phyloP scores from a whole-genome alignment of 2,329 filamentous ascomycete genomes.

The Gaeumannomyces tritici region DNA sequence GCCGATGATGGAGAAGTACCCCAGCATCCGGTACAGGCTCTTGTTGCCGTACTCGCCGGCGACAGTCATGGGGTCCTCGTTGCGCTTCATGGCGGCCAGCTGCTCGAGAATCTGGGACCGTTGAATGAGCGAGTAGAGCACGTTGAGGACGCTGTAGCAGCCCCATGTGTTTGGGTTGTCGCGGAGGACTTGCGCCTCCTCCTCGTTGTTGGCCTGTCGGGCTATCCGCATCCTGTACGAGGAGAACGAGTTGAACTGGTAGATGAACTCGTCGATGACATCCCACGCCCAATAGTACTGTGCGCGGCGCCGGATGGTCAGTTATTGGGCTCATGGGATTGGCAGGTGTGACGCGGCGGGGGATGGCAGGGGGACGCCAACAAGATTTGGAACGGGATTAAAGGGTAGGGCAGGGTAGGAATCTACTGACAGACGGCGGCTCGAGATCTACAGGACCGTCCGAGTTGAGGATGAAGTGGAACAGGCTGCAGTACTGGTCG shows the following conservation, averaged over 20 bases:
- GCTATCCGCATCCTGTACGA: slow-evolving; percentile 91
- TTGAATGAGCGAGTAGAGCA: slow-evolving; percentile 98
- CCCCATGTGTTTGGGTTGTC: slow-evolving; percentile 99
- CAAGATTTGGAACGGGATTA: not conserved
- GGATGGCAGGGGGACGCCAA: not conserved
- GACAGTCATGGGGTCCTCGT: slow-evolving; percentile 78
- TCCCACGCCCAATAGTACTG: slow-evolving; percentile 99
- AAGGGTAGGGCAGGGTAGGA: not conserved
- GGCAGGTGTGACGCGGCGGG: too few relatives aligned
- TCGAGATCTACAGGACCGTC: slow-evolving; percentile 98
- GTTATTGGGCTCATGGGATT: not conserved
- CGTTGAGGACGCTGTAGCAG: slow-evolving; percentile 98
- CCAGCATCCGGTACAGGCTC: slow-evolving; percentile 94
- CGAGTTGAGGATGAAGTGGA: slow-evolving; percentile 98
- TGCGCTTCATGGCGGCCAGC: slow-evolving; percentile 85
- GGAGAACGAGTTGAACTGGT: slow-evolving; percentile 99
- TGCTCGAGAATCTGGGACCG: slow-evolving; percentile 97
- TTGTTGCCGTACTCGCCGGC: slow-evolving; percentile 93
- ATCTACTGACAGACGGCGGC: slow-evolving; percentile 73
- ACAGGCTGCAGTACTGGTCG: slow-evolving; percentile 96
- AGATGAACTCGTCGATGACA: slow-evolving; percentile 99
- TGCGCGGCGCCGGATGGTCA: not conserved
- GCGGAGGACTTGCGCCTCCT: slow-evolving; percentile 82
- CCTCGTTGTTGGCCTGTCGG: slow-evolving; percentile 72
- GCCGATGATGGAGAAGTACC: slow-evolving; percentile 98